These are phyloP conservation scores for Phialophora macrospora DNA, from an alignment of 2,329 filamentous ascomycete genomes.

Conservation along the genomic window DNA sequence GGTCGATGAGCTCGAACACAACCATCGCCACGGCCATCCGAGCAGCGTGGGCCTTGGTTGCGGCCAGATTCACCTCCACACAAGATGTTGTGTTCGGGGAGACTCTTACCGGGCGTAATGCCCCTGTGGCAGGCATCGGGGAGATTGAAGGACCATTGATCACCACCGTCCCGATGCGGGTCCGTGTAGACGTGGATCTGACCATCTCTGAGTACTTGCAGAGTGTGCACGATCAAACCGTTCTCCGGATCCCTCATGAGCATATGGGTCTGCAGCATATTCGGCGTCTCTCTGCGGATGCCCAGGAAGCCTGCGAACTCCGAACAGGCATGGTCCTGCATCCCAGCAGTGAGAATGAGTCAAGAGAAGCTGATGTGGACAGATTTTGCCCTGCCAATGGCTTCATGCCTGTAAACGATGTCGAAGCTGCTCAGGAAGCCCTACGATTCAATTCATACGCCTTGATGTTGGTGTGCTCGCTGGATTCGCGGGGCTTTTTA, in stretches of 20 bases:
- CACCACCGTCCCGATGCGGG: slow-evolving; percentile 50
- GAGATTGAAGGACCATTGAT: slow-evolving; percentile 50
- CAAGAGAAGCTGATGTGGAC: too few species aligned
- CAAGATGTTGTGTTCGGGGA: slow-evolving; percentile 57
- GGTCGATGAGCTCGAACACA: too few species aligned
- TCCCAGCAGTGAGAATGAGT: too few species aligned
- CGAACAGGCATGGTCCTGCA: too few species aligned
- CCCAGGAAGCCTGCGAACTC: slow-evolving; percentile 46
- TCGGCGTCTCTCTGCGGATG: slow-evolving; percentile 58
- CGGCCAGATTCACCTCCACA: slow-evolving; percentile 53
- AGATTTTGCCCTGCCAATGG: too few species aligned
- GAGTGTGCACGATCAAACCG: slow-evolving; percentile 60
- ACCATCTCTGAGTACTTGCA: slow-evolving; percentile 58
- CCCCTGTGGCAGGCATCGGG: slow-evolving; percentile 45
- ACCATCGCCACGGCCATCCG: too few species aligned
- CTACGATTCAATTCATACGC: too few species aligned
- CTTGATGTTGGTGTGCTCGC: too few species aligned
- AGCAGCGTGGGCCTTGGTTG: slow-evolving; percentile 11
- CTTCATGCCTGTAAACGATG: too few species aligned
- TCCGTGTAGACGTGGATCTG: slow-evolving; percentile 47
- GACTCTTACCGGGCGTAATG: slow-evolving; percentile 46
- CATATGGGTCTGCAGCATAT: slow-evolving; percentile 62
- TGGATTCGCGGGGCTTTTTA: too few species aligned
- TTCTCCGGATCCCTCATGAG: slow-evolving; percentile 66
- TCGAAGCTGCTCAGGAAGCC: too few species aligned